These are phyloP conservation scores for Trichophyton rubrum DNA, from an alignment of 2,329 filamentous ascomycete species.

Conservation along the genomic window DNA sequence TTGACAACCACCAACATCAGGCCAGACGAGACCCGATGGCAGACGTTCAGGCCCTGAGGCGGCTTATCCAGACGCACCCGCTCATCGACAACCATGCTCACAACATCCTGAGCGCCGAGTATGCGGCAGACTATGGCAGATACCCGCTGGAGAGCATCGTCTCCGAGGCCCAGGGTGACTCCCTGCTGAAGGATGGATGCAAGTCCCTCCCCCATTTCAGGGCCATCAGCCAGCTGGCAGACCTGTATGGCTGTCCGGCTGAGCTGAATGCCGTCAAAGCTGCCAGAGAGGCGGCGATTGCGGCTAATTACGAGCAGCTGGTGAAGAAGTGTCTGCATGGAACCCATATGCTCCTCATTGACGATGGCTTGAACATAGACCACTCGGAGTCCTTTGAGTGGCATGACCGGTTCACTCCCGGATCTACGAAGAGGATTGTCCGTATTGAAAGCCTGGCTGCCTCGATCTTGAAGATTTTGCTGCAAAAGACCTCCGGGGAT, in stretches of 20 bases:
- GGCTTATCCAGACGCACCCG: conserved; percentile 29
- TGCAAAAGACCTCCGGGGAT: neutral
- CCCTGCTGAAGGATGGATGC: conserved; percentile 46
- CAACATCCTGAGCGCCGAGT: conserved; percentile 28
- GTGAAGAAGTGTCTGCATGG: conserved; percentile 54
- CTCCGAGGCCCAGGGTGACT: conserved; percentile 59
- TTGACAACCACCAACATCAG: neutral
- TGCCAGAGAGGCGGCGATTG: conserved; percentile 37
- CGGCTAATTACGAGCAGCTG: conserved; percentile 44
- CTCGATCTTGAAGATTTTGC: conserved; percentile 43
- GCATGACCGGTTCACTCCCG: conserved; percentile 54
- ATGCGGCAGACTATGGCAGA: conserved; percentile 22
- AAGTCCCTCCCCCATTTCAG: conserved; percentile 57
- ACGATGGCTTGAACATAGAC: conserved; percentile 54
- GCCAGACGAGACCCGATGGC: conserved; percentile 7
- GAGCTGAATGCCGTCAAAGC: conserved; percentile 48
- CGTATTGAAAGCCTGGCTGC: conserved; percentile 63
- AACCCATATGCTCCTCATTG: conserved; percentile 63
- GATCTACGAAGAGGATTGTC: conserved; percentile 58
- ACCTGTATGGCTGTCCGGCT: conserved; percentile 51
- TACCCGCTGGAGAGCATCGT: conserved; percentile 50
- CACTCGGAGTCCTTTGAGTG: conserved; percentile 49
- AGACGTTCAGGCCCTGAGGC: conserved; percentile 18
- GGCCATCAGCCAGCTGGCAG: conserved; percentile 54
- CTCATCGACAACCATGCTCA: conserved; percentile 40